Conservation (phyloP, 2,329 filamentous ascomycete species). For the Lasiodiplodia sp. region DNA sequence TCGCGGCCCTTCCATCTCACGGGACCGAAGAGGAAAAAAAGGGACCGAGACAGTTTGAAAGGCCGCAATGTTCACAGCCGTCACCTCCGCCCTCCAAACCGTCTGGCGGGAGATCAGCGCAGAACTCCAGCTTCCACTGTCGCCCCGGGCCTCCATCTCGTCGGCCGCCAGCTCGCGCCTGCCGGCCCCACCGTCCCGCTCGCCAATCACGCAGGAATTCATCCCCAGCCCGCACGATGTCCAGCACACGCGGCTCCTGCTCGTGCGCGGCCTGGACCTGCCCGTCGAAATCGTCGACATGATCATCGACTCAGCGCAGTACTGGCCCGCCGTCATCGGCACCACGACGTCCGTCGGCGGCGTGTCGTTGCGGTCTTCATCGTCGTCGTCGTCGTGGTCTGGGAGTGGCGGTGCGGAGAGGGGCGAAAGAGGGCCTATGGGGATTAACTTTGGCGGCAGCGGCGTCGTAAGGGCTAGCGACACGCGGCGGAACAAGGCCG, state of each 20-base stretch:
- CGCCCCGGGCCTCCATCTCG: background rate
- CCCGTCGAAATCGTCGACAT: conserved; percentile 23
- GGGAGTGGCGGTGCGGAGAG: background rate
- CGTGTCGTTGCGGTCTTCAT: background rate
- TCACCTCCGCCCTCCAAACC: background rate
- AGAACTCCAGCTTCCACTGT: background rate
- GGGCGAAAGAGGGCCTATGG: background rate
- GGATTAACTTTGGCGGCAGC: background rate
- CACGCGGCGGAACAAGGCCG: conserved; percentile 10
- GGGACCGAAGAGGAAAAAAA: background rate
- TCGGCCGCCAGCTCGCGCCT: background rate
- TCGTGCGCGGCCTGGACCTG: conserved; percentile 15
- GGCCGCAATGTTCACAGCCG: conserved; percentile 13
- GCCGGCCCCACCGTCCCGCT: background rate
- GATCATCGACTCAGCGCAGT: conserved; percentile 26
- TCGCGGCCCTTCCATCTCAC: background rate
- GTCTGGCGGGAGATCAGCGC: background rate
- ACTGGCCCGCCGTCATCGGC: conserved; percentile 18
- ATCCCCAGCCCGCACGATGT: background rate
- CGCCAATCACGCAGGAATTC: background rate
- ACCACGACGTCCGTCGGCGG: background rate
- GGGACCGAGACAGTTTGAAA: background rate
- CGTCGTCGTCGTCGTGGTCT: background rate
- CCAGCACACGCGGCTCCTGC: conserved; percentile 9
- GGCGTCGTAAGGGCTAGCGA: conserved; percentile 7